phyloP scores from a whole-genome alignment of 2,329 filamentous ascomycete species.

The Aspergillus neoniger region DNA sequence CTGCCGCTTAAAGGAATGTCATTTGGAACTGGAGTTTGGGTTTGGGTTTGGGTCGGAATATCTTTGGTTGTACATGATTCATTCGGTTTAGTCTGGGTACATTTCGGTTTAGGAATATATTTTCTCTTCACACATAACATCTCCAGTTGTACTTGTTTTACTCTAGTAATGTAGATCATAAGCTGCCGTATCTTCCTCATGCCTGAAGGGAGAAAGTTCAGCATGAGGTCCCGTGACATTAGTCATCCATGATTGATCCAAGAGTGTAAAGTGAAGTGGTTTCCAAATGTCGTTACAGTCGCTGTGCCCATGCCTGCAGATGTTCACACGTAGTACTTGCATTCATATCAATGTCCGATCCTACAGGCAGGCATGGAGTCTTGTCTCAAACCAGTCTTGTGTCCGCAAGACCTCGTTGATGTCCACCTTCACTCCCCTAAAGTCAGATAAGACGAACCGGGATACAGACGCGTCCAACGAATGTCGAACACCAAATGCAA shows the following conservation, averaged over 20 bases:
- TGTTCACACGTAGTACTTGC: slow-evolving; percentile 9
- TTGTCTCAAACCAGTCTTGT: neutral
- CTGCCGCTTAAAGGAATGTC: slow-evolving; percentile 20
- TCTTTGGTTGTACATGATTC: slow-evolving; percentile 10
- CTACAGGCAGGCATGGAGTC: neutral
- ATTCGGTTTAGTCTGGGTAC: slow-evolving; percentile 12
- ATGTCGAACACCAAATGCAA: slow-evolving; percentile 4
- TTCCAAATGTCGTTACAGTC: too few relatives aligned
- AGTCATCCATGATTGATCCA: too few relatives aligned
- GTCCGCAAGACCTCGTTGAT: slow-evolving; percentile 11
- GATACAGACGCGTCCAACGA: too few relatives aligned
- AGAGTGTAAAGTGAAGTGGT: too few relatives aligned
- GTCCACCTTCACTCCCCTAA: neutral
- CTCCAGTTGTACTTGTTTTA: neutral
- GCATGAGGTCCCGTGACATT: too few relatives aligned
- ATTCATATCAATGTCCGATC: neutral
- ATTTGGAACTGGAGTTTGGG: slow-evolving; percentile 17
- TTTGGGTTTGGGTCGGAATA: slow-evolving; percentile 15
- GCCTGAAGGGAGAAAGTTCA: too few relatives aligned
- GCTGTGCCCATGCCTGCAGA: neutral
- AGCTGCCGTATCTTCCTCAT: too few relatives aligned
- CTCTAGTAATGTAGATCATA: too few relatives aligned
- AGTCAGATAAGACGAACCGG: too few relatives aligned
- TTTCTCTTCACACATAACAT: slow-evolving; percentile 33
- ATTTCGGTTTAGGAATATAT: slow-evolving; percentile 13